Evolutionary conservation across 768 basidiomycete genomes (phyloP).

Genomic region (Lentinula detonsa): DNA sequence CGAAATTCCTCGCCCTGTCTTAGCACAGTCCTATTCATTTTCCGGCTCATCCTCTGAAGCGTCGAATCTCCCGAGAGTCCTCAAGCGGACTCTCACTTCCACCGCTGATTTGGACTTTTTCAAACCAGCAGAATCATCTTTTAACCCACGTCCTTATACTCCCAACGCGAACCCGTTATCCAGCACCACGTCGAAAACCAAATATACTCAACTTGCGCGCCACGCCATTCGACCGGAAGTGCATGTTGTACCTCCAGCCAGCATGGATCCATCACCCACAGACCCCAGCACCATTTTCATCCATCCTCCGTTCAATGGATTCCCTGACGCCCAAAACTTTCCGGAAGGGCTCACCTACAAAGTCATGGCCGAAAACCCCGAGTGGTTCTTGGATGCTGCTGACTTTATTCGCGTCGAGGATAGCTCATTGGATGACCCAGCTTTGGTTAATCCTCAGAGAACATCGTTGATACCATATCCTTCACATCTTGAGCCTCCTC

Average conservation of each 20-base stretch:
- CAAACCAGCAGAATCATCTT: slow-evolving; percentile 55
- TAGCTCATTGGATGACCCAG: slow-evolving; percentile 21
- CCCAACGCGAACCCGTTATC: slow-evolving; percentile 23
- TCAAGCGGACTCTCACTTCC: slow-evolving; percentile 44
- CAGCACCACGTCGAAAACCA: neutral
- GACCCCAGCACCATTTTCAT: slow-evolving; percentile 67
- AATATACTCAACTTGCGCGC: slow-evolving; percentile 3
- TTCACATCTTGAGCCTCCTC: slow-evolving; percentile 70
- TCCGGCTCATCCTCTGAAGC: slow-evolving; percentile 20
- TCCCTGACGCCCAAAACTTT: slow-evolving; percentile 55
- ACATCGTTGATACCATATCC: slow-evolving; percentile 53
- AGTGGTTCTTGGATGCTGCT: slow-evolving; percentile 71
- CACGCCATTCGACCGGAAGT: slow-evolving; percentile 18
- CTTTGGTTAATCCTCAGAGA: slow-evolving; percentile 30
- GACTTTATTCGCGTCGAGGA: slow-evolving; percentile 53
- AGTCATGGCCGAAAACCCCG: slow-evolving; percentile 65
- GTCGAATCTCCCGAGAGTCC: slow-evolving; percentile 19
- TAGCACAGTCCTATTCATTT: slow-evolving; percentile 20
- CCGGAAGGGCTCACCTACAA: slow-evolving; percentile 68
- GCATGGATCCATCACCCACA: slow-evolving; percentile 63
- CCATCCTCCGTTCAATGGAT: slow-evolving; percentile 65
- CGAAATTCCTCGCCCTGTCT: slow-evolving; percentile 14
- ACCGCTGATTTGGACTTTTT: slow-evolving; percentile 54
- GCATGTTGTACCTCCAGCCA: slow-evolving; percentile 40
- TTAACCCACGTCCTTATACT: slow-evolving; percentile 61